Evolutionary conservation across 169 alveolate species (phyloP).

Genomic region (Plasmodium chabaudi): DNA sequence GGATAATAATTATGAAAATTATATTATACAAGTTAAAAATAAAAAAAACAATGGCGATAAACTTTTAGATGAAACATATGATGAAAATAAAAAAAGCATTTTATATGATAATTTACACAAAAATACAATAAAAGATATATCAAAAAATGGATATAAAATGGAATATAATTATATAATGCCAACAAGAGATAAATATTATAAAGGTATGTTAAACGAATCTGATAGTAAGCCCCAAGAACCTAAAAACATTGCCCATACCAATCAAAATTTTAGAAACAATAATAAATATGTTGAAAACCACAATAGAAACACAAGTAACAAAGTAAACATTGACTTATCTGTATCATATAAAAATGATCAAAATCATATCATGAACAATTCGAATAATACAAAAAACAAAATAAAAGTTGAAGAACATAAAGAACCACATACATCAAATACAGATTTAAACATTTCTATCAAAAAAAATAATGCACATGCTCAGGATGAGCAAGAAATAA

Average conservation of each 20-base stretch:
- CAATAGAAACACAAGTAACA: neutral
- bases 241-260: neutral
- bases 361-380: neutral
- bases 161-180: conserved; percentile 15
- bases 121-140: conserved; percentile 5
- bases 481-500: neutral
- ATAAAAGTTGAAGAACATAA: conserved; percentile 13
- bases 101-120: neutral
- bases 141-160: conserved; percentile 1
- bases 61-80: neutral
- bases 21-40: neutral
- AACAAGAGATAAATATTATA: conserved; percentile 27
- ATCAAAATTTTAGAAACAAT: neutral
- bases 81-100: neutral
- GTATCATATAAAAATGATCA: neutral
- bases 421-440: neutral
- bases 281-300: conserved; percentile 3
- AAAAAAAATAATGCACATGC: neutral
- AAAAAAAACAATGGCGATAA: neutral
- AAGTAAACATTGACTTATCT: neutral
- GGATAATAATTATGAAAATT: conserved; percentile 9
- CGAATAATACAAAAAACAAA: conserved; percentile 8
- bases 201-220: neutral
- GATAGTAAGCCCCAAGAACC: neutral
- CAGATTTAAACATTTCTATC: neutral